These are phyloP conservation scores for Pyronema omphalodes DNA, from an alignment of 495 filamentous ascomycete species.

Conservation along the genomic window DNA sequence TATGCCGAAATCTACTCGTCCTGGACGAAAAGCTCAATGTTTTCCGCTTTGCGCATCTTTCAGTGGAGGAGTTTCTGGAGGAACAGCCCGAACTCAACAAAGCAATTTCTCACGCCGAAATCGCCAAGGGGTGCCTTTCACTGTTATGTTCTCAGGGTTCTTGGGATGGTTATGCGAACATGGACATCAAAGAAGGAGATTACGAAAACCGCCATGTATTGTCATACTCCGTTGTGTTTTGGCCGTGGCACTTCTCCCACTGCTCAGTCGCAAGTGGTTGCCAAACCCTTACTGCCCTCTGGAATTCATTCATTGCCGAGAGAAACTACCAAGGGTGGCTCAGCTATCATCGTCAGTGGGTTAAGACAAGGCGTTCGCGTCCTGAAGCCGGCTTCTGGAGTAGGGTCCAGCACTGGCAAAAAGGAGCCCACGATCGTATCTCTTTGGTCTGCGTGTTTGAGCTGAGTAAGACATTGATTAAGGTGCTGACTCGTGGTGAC, in stretches of 20 bases:
- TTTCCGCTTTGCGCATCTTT: too few relatives aligned
- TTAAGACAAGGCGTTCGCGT: too few relatives aligned
- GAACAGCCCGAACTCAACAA: too few relatives aligned
- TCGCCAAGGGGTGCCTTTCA: background rate
- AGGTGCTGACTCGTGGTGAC: too few relatives aligned
- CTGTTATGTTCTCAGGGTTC: background rate
- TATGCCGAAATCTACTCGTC: background rate
- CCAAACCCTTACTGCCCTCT: background rate
- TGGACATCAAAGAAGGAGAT: background rate
- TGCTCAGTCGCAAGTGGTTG: background rate
- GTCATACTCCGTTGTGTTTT: background rate
- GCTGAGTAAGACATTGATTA: too few relatives aligned
- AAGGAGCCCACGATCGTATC: background rate
- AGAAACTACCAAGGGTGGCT: too few relatives aligned
- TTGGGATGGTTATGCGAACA: background rate
- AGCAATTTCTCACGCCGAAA: too few relatives aligned
- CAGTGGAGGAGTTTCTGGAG: too few relatives aligned
- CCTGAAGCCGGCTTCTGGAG: background rate
- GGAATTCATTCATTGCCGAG: background rate
- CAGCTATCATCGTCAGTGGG: too few relatives aligned
- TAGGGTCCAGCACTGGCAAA: background rate
- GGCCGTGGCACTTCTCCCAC: too few relatives aligned
- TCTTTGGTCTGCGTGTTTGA: too few relatives aligned
- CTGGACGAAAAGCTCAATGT: too few relatives aligned
- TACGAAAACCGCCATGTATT: background rate